These are phyloP conservation scores for Garcileccinum viscosum DNA, from an alignment of 1,284 basidiomycete species.

Conservation along the genomic window DNA sequence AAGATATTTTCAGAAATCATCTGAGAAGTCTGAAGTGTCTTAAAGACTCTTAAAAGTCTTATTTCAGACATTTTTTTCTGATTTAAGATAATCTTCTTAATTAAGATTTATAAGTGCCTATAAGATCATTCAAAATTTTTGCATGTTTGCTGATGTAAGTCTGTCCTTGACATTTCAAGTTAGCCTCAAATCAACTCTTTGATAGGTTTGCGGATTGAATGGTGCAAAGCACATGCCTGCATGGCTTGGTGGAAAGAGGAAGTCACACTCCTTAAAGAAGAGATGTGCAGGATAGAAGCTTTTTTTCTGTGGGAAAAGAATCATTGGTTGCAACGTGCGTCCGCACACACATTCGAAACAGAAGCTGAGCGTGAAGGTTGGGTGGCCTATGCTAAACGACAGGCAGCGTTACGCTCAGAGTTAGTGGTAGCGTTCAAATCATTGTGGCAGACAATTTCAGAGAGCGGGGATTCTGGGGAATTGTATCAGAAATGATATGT, in stretches of 20 bases:
- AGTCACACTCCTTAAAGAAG: not conserved
- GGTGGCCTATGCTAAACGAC: not conserved
- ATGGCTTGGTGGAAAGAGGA: not conserved
- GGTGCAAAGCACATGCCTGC: not conserved
- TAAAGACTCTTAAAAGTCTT: too few relatives aligned
- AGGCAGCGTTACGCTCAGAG: not conserved
- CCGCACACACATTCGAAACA: not conserved
- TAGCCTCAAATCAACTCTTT: too few relatives aligned
- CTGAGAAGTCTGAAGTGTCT: too few relatives aligned
- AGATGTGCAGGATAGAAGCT: not conserved
- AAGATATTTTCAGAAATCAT: too few relatives aligned
- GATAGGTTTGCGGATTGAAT: constrained; percentile 2
- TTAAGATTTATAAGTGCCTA: too few relatives aligned
- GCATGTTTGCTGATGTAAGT: too few relatives aligned
- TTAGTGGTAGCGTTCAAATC: not conserved
- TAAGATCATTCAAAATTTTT: too few relatives aligned
- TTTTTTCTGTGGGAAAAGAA: constrained; percentile 1
- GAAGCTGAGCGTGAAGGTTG: not conserved
- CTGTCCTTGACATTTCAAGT: not conserved
- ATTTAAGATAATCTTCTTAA: too few relatives aligned
- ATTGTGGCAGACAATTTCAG: not conserved
- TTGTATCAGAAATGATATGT: too few relatives aligned
- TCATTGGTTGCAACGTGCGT: not conserved
- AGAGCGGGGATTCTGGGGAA: too few relatives aligned
- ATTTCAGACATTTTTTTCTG: too few relatives aligned